phyloP scores from a whole-genome alignment of 257 asterid genomes.

The Thymus quinquecostatus region DNA sequence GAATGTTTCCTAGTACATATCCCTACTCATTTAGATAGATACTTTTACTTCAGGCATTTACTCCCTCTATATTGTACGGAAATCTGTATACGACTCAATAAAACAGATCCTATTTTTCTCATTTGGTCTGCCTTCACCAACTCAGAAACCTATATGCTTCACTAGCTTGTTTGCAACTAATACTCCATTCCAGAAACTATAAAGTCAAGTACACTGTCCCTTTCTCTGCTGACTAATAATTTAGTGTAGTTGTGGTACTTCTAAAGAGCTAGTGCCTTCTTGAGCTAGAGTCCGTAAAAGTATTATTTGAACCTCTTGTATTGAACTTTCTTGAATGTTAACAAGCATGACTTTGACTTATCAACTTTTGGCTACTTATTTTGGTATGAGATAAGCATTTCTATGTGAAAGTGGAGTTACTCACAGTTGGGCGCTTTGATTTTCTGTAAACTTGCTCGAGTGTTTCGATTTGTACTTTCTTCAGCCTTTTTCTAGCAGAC shows the following conservation, averaged over 20 bases:
- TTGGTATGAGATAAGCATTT: slow-evolving; percentile 8
- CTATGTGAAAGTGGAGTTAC: slow-evolving; percentile 35
- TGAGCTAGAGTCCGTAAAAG: not conserved
- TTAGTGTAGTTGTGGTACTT: not conserved
- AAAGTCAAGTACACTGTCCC: not conserved
- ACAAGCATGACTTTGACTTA: not conserved
- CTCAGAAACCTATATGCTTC: not conserved
- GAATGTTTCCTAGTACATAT: not conserved
- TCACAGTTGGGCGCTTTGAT: slow-evolving; percentile 95
- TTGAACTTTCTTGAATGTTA: not conserved
- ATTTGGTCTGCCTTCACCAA: slow-evolving; percentile 3
- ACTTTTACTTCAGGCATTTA: not conserved
- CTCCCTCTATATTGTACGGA: not conserved
- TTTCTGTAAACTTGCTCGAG: slow-evolving; percentile 76
- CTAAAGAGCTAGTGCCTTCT: slow-evolving; percentile 1
- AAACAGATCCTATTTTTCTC: not conserved
- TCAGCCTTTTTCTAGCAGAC: slow-evolving; percentile 86
- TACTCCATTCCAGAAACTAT: not conserved
- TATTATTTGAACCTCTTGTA: no score
- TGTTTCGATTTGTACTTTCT: slow-evolving; percentile 80
- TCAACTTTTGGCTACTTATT: not conserved
- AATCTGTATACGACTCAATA: not conserved
- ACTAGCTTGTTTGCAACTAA: slow-evolving; percentile 1
- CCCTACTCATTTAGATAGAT: not conserved
- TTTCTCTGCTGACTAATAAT: not conserved